Percentiles rank a stretch among this genome's conserved stretches.
phyloP scores from a whole-genome alignment of 148 eudicot species.

The Camellia sinensis region DNA sequence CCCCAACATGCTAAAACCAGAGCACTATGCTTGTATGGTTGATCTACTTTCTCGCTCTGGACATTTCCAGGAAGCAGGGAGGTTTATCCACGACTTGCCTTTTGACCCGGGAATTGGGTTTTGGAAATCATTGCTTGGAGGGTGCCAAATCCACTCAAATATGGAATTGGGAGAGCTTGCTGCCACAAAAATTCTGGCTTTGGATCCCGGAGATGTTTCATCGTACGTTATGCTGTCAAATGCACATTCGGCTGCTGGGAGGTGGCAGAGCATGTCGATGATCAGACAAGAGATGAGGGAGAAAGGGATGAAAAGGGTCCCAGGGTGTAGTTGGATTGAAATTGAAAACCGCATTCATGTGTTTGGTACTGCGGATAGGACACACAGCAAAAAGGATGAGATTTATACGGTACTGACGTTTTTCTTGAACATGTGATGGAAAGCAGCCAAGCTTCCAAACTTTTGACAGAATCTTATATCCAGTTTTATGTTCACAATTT shows the following conservation, averaged over 20 bases:
- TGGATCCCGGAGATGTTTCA: slow-evolving; percentile 52
- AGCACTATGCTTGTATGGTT: slow-evolving; percentile 58
- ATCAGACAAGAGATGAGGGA: slow-evolving; percentile 44
- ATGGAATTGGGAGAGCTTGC: slow-evolving; percentile 44
- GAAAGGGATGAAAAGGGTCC: slow-evolving; percentile 40
- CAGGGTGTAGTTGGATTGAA: slow-evolving; percentile 64
- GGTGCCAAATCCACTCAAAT: slow-evolving; percentile 53
- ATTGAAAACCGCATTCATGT: slow-evolving; percentile 31
- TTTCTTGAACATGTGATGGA: slow-evolving; percentile 30
- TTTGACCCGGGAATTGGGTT: slow-evolving; percentile 56
- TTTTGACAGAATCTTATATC: slow-evolving; percentile 10
- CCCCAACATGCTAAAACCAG: slow-evolving; percentile 35
- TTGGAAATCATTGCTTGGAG: slow-evolving; percentile 61
- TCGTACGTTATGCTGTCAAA: slow-evolving; percentile 58
- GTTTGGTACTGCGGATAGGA: slow-evolving; percentile 36
- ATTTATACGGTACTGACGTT: slow-evolving; percentile 30
- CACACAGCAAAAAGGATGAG: slow-evolving; percentile 26
- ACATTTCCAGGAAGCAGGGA: slow-evolving; percentile 40
- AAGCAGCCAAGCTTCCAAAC: slow-evolving; percentile 9
- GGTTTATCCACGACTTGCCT: slow-evolving; percentile 46
- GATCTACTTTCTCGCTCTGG: slow-evolving; percentile 55
- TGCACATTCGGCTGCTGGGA: slow-evolving; percentile 52
- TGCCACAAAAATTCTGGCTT: slow-evolving; percentile 36
- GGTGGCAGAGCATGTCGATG: slow-evolving; percentile 33
- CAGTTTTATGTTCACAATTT: slow-evolving; percentile 8